phyloP scores from a whole-genome alignment of 2,329 filamentous ascomycete genomes.

The Venturia effusa region DNA sequence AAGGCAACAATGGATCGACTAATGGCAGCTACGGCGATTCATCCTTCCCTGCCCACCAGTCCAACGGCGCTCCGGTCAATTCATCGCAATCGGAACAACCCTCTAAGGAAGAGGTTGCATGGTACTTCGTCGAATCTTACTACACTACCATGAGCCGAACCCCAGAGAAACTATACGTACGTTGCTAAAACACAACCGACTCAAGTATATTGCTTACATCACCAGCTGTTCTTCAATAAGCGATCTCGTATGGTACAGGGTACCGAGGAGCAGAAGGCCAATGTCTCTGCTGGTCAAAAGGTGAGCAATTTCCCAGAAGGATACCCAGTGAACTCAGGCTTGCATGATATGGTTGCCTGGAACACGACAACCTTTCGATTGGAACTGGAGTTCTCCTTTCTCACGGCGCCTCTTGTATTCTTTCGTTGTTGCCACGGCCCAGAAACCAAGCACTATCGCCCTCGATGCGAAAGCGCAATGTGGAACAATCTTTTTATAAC shows the following conservation, averaged over 20 bases:
- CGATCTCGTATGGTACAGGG: constrained; percentile 91
- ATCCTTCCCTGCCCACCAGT: constrained; percentile 20
- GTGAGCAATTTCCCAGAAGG: constrained; percentile 42
- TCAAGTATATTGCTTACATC: constrained; percentile 16
- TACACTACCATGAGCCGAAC: constrained; percentile 94
- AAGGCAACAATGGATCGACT: constrained; percentile 28
- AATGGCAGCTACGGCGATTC: constrained; percentile 39
- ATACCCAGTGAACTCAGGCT: neutral
- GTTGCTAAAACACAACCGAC: constrained; percentile 16
- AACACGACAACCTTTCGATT: neutral
- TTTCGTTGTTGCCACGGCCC: neutral
- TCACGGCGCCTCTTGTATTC: neutral
- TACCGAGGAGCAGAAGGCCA: constrained; percentile 76
- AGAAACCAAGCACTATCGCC: neutral
- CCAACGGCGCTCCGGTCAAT: constrained; percentile 23
- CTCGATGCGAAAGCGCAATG: neutral
- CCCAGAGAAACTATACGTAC: constrained; percentile 77
- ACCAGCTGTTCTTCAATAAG: constrained; percentile 83
- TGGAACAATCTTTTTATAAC: neutral
- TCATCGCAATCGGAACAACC: constrained; percentile 14
- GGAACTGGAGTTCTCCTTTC: neutral
- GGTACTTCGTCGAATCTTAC: constrained; percentile 99
- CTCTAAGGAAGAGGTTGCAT: constrained; percentile 86
- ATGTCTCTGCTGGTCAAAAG: constrained; percentile 77
- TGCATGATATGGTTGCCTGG: neutral